These are phyloP conservation scores for Cordyceps sp. DNA, from an alignment of 2,329 filamentous ascomycete genomes.

Conservation along the genomic window DNA sequence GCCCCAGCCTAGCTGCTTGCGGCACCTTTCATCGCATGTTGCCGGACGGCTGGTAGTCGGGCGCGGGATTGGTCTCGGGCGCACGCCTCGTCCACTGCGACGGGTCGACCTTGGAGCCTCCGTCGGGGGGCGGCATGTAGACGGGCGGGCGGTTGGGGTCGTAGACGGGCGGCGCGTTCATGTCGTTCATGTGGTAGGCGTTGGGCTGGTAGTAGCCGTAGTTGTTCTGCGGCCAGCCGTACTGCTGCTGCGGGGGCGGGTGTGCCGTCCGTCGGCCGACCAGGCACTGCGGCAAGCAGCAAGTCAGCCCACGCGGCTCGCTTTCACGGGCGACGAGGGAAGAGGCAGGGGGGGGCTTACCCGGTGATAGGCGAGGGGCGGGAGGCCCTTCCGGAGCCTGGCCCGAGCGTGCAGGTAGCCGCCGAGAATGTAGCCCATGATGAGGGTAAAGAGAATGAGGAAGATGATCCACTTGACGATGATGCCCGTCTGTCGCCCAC, in stretches of 20 bases:
- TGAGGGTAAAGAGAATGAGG: conserved; percentile 37
- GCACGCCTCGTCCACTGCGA: conserved; percentile 20
- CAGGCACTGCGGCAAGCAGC: conserved; percentile 25
- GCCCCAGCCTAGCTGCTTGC: background rate
- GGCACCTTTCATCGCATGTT: too few relatives aligned
- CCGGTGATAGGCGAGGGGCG: conserved; percentile 53
- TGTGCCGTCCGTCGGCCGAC: conserved; percentile 21
- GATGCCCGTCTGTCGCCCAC: conserved; percentile 31
- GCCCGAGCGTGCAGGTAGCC: conserved; percentile 55
- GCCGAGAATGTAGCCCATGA: conserved; percentile 45
- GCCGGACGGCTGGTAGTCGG: conserved; percentile 13
- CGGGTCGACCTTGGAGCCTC: conserved; percentile 35
- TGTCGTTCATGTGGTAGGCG: conserved; percentile 31
- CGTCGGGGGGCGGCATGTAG: conserved; percentile 31
- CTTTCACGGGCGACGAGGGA: too few relatives aligned
- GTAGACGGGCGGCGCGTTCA: conserved; percentile 40
- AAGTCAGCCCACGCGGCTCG: too few relatives aligned
- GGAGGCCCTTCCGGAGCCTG: conserved; percentile 47
- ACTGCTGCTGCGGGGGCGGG: conserved; percentile 2
- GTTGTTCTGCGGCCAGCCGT: conserved; percentile 10
- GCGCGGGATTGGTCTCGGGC: conserved; percentile 9
- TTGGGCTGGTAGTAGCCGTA: conserved; percentile 8
- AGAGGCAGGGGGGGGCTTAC: conserved; percentile 21
- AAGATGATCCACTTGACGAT: conserved; percentile 61
- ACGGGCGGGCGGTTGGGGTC: conserved; percentile 39